Base-by-base conservation (phyloP, 1,284 basidiomycete genomes). In the Gymnopus androsaceus region DNA sequence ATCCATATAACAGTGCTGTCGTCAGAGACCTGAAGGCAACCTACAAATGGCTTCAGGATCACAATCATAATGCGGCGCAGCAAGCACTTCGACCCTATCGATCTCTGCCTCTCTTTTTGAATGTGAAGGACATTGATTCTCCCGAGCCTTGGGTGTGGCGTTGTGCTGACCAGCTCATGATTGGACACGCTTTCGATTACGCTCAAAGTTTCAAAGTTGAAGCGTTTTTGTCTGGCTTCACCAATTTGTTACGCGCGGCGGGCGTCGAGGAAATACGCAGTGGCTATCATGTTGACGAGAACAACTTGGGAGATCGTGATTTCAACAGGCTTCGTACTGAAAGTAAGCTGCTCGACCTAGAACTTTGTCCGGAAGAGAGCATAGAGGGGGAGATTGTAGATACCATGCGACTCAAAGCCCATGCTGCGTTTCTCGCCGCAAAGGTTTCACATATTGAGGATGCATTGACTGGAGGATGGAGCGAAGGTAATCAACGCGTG, bases 341-440 rank as follows among this genome's bases (percentile, higher is more conserved):
- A 3, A 19, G 33, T 4, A 45, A 44, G 19, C 31, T 53, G 41
- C 17, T 53, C 33, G 41, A 53, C 21, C 34, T 53, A 12, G 31
- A 53, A 27, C 12, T 53, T 4, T 19, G 51, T 5, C 48, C 33
- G n/a, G 30, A 34, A 21, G 7, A 45, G 34, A 3, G 3, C 12
- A 2, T 27, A 27, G 31, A 34, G 14, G 21, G 36, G n/a, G 41
- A 45, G 19, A 19, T 17, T 14, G 1, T 17, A 14, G 30, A 44
- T 34, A 11, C 12, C 17, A 14, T n/a, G 14, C 40, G 41, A 17
- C 51, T 53, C 30, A 45, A 45, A 25, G 51, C 51, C 2, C 51
- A 53, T 27, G 40, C 51, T 33, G 51, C 21, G 12, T 53, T 44
- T 33, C 51, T 53, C 15, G 51, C 51, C 27, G 38, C 51, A 4